Conservation (phyloP, 192 early-diverging fungal genomes). For the Backusella tarrabulga region DNA sequence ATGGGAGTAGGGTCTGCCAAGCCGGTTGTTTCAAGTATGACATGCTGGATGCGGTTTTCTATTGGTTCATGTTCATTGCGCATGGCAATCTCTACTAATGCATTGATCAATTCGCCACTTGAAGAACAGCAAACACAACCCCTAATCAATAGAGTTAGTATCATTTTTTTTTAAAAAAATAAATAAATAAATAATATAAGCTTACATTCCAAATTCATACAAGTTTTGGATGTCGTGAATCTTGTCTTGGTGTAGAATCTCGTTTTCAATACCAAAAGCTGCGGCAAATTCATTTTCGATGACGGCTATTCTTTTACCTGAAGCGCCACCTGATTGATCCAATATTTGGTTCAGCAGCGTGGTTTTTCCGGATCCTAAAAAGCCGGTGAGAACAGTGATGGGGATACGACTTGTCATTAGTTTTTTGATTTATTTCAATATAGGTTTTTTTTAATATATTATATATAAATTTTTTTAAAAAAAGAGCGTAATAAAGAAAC, state of each 20-base stretch:
- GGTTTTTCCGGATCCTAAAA: constrained; percentile 48
- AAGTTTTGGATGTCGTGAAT: constrained; percentile 60
- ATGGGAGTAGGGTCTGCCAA: constrained; percentile 42
- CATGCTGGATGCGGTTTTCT: constrained; percentile 29
- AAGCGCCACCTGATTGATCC: not conserved
- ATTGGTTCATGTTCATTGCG: constrained; percentile 17
- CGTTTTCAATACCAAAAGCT: constrained; percentile 41
- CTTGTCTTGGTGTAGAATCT: constrained; percentile 32
- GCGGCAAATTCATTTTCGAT: constrained; percentile 48
- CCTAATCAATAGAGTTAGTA: not conserved
- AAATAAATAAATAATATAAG: not conserved
- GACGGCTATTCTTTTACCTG: constrained; percentile 28
- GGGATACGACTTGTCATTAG: constrained; percentile 36
- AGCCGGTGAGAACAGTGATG: constrained; percentile 64
- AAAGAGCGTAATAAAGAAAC: not conserved
- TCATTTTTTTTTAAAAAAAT: not conserved
- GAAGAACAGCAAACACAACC: constrained; percentile 32
- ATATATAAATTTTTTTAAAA: not conserved
- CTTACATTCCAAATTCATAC: constrained; percentile 39
- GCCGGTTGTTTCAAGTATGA: constrained; percentile 41
- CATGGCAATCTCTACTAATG: constrained; percentile 24
- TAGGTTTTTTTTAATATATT: not conserved
- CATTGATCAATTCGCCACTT: constrained; percentile 28
- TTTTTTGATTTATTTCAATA: not conserved
- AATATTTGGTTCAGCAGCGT: constrained; percentile 34